Percentiles rank a stretch among this genome's conserved stretches.
phyloP scores from a whole-genome alignment of 179 eudicot genomes.

The Beta corolliflora region DNA sequence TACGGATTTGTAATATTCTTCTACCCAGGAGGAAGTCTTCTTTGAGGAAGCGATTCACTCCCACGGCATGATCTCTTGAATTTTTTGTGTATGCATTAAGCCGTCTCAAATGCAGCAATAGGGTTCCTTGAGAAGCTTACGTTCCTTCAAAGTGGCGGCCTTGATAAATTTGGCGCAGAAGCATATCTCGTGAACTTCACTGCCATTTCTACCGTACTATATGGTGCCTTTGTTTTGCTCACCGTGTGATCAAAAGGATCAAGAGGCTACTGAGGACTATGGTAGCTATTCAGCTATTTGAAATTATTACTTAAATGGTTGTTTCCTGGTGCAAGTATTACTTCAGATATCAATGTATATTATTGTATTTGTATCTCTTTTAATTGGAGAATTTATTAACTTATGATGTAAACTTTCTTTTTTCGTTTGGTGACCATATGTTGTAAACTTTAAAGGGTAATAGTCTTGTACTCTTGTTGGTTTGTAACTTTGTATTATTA shows the following conservation, averaged over 20 bases:
- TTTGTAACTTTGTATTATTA: too few relatives aligned
- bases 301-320: background rate
- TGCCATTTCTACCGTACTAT: slow-evolving; percentile 64
- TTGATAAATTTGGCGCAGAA: slow-evolving; percentile 72
- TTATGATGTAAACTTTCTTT: background rate
- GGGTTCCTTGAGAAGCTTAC: slow-evolving; percentile 96
- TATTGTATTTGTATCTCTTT: background rate
- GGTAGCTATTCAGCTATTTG: slow-evolving; percentile 53
- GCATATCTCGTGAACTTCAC: slow-evolving; percentile 91
- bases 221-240: slow-evolving; percentile 64
- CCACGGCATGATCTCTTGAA: slow-evolving; percentile 87
- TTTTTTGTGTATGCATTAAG: slow-evolving; percentile 63
- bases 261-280: slow-evolving; percentile 47
- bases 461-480: too few relatives aligned
- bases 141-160: slow-evolving; percentile 65
- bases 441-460: too few relatives aligned
- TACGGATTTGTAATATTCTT: slow-evolving; percentile 77
- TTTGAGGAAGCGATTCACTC: slow-evolving; percentile 60
- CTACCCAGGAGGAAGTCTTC: slow-evolving; percentile 70
- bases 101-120: slow-evolving; percentile 64
- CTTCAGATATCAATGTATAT: background rate
- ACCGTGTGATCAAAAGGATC: slow-evolving; percentile 53
- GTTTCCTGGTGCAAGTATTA: background rate
- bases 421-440: too few relatives aligned
- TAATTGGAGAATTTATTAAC: background rate